Percentiles rank a stretch among this genome's conserved stretches.
Evolutionary conservation across 805 yeast genomes (phyloP).

Genomic region (Spathaspora boniae): DNA sequence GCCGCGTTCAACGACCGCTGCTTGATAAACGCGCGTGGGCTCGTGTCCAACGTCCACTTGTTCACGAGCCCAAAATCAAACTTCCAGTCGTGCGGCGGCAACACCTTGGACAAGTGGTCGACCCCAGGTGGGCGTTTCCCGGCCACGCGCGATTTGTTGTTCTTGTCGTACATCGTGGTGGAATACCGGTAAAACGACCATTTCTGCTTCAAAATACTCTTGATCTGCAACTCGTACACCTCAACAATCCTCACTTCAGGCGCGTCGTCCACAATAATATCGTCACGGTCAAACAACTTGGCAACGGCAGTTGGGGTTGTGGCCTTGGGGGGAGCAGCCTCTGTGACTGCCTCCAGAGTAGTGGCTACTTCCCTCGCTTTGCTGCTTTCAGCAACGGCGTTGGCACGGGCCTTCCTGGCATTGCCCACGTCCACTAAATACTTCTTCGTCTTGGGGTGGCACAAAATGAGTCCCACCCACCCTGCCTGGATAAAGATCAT

Average conservation of each 20-base stretch:
- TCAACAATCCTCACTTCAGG: slow-evolving; percentile 66
- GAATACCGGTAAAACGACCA: slow-evolving; percentile 66
- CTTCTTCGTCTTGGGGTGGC: slow-evolving; percentile 58
- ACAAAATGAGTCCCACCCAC: slow-evolving; percentile 51
- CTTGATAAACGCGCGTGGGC: slow-evolving; percentile 50
- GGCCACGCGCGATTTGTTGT: slow-evolving; percentile 36
- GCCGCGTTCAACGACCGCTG: slow-evolving; percentile 36
- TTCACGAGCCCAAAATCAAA: slow-evolving; percentile 51
- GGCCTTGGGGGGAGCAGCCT: too few species aligned
- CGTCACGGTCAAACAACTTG: slow-evolving; percentile 36
- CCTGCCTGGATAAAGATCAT: slow-evolving; percentile 50
- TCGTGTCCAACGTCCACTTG: slow-evolving; percentile 62
- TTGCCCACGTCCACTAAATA: slow-evolving; percentile 17
- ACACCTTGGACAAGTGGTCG: slow-evolving; percentile 47
- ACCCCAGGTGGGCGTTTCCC: slow-evolving; percentile 67
- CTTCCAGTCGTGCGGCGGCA: slow-evolving; percentile 72
- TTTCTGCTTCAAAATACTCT: slow-evolving; percentile 53
- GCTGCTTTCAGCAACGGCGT: slow-evolving; percentile 16
- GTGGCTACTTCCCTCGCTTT: slow-evolving; percentile 9
- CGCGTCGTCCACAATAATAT: slow-evolving; percentile 67
- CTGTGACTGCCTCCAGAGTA: slow-evolving; percentile 14
- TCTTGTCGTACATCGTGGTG: slow-evolving; percentile 48
- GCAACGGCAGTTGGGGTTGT: slow-evolving; percentile 16
- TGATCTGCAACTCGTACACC: slow-evolving; percentile 70
- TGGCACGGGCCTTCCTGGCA: slow-evolving; percentile 11